These are phyloP conservation scores for Neolentinus lepideus DNA, from an alignment of 1,284 basidiomycete species.

Conservation along the genomic window DNA sequence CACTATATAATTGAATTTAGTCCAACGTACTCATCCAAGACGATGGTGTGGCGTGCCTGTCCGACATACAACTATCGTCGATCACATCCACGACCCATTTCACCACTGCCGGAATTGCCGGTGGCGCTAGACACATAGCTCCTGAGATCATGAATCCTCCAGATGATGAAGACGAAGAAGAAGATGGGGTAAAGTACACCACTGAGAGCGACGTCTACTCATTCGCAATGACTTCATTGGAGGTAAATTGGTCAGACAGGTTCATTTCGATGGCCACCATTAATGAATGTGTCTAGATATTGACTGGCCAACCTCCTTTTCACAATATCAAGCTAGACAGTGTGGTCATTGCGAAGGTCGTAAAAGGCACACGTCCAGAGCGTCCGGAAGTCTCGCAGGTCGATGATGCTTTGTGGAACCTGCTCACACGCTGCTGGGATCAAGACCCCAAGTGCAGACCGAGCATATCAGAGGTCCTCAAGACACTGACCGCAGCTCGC, in stretches of 20 bases:
- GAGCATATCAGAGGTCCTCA: not conserved
- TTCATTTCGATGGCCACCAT: not conserved
- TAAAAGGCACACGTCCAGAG: not conserved
- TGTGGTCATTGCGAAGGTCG: not conserved
- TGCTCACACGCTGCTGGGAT: not conserved
- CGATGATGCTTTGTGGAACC: not conserved
- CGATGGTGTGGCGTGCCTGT: conserved; percentile 12
- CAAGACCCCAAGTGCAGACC: not conserved
- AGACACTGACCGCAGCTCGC: too few species aligned
- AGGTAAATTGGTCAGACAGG: conserved; percentile 10
- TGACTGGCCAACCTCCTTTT: conserved; percentile 12
- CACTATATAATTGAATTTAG: conserved; percentile 5
- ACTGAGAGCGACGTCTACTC: conserved; percentile 16
- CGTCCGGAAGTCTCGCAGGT: not conserved
- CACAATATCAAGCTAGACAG: not conserved
- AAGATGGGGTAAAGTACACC: conserved; percentile 8
- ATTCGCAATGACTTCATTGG: conserved; percentile 18
- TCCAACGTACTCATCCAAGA: conserved; percentile 17
- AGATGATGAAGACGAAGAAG: conserved; percentile 5
- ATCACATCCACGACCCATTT: conserved; percentile 16
- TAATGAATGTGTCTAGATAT: conserved; percentile 9
- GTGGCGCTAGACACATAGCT: conserved; percentile 17
- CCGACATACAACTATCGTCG: conserved; percentile 16
- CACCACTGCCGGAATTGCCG: conserved; percentile 16
- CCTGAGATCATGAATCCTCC: conserved; percentile 18